Conservation (phyloP, 805 yeast genomes). For the Teunomyces pallodes region DNA sequence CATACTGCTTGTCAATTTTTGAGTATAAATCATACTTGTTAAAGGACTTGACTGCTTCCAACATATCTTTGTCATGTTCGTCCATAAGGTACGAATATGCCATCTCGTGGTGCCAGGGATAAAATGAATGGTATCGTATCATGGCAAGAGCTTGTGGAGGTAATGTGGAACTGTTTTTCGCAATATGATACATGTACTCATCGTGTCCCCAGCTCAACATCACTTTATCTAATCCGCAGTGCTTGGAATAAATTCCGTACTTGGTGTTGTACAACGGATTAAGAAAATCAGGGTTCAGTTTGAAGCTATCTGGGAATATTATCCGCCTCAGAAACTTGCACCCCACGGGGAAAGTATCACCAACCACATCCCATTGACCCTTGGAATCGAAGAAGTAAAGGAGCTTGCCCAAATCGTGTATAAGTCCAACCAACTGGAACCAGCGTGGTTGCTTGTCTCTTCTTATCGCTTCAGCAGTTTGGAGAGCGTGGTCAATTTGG, state of each 20-base stretch:
- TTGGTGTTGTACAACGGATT: conserved; percentile 67
- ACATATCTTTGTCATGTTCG: conserved; percentile 57
- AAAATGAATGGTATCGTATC: conserved; percentile 73
- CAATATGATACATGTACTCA: conserved; percentile 73
- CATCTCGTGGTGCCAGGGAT: conserved; percentile 74
- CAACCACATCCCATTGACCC: conserved; percentile 82
- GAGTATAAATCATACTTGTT: conserved; percentile 70
- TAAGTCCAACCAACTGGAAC: conserved; percentile 72
- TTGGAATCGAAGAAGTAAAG: conserved; percentile 67
- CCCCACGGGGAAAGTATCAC: conserved; percentile 77
- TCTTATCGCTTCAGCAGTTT: conserved; percentile 73
- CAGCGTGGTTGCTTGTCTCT: conserved; percentile 67
- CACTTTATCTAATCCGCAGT: conserved; percentile 67
- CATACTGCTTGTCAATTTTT: conserved; percentile 49
- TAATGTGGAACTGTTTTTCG: conserved; percentile 59
- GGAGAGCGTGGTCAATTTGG: conserved; percentile 72
- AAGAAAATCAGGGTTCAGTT: conserved; percentile 55
- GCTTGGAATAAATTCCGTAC: conserved; percentile 61
- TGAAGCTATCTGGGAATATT: conserved; percentile 59
- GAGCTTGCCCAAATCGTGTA: conserved; percentile 70
- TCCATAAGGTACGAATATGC: conserved; percentile 66
- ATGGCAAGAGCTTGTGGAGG: conserved; percentile 69
- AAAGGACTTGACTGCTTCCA: conserved; percentile 62
- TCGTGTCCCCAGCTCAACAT: conserved; percentile 81
- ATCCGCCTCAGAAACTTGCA: conserved; percentile 60